Conservation (phyloP, 768 basidiomycete genomes). For the Mycena vitilis region DNA sequence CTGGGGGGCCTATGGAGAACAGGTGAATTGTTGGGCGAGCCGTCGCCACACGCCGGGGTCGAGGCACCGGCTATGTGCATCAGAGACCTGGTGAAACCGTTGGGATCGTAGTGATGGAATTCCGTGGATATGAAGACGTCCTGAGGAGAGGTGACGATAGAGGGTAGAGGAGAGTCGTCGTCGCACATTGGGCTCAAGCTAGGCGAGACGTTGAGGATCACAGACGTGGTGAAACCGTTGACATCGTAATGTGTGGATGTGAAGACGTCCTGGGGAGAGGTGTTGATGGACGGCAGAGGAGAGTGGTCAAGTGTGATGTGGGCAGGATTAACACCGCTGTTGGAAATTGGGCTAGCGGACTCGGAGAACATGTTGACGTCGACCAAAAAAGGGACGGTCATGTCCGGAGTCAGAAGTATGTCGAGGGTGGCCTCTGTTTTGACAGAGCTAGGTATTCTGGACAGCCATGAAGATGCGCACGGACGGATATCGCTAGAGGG, state of each 20-base stretch:
- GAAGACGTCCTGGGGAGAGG: conserved; percentile 14
- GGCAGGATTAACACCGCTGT: conserved; percentile 17
- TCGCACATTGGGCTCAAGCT: background rate
- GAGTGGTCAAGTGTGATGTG: conserved; percentile 16
- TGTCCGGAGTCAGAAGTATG: conserved; percentile 2
- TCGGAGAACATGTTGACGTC: conserved; percentile 14
- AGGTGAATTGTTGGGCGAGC: background rate
- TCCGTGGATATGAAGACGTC: conserved; percentile 14
- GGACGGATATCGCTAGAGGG: conserved; percentile 15
- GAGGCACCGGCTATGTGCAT: conserved; percentile 1
- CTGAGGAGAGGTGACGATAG: background rate
- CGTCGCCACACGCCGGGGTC: background rate
- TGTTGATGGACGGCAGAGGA: background rate
- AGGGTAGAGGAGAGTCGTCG: background rate
- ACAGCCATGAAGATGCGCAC: conserved; percentile 19
- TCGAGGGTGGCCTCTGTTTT: conserved; percentile 6
- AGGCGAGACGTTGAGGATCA: conserved; percentile 8
- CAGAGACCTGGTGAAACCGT: conserved; percentile 13
- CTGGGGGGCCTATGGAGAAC: background rate
- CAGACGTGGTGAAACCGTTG: conserved; percentile 13
- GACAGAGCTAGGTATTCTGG: conserved; percentile 16
- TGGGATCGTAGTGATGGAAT: conserved; percentile 12
- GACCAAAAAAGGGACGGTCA: background rate
- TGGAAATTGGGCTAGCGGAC: background rate
- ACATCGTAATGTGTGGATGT: conserved; percentile 3